A percentile compares a stretch with the other conserved stretches of the same genome.
Evolutionary conservation across 768 basidiomycete species (phyloP).

Genomic region (Pseudohyphozyma bogoriensis): DNA sequence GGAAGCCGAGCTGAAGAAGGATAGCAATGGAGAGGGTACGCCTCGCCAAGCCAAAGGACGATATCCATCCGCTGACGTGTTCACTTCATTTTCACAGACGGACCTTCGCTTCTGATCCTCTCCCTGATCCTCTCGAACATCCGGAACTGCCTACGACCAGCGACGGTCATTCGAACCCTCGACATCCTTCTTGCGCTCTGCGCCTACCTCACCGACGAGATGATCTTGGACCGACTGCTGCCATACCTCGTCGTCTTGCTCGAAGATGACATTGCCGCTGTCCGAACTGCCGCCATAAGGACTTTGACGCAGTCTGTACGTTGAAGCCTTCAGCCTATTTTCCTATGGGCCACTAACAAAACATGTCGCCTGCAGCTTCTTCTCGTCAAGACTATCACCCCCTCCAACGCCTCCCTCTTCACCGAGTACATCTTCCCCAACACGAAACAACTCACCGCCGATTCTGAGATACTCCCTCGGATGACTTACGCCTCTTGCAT

Average conservation of each 20-base stretch:
- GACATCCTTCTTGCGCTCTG: conserved; percentile 72
- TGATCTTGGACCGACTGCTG: conserved; percentile 82
- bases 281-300: conserved; percentile 67
- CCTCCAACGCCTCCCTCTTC: conserved; percentile 54
- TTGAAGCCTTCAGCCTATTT: conserved; percentile 22
- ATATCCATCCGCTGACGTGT: too few species aligned
- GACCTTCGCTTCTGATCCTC: conserved; percentile 77
- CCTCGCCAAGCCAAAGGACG: not conserved
- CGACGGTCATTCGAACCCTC: conserved; percentile 71
- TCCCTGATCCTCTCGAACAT: conserved; percentile 80
- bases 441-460: conserved; percentile 66
- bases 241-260: conserved; percentile 84
- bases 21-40: not conserved
- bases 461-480: conserved; percentile 74
- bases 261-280: conserved; percentile 71
- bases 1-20: too few species aligned
- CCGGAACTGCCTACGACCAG: conserved; percentile 73
- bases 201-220: conserved; percentile 83
- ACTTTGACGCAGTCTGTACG: conserved; percentile 74
- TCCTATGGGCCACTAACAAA: not conserved
- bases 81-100: conserved; percentile 49
- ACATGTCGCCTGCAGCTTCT: conserved; percentile 38
- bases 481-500: conserved; percentile 74
- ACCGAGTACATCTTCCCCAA: conserved; percentile 94
- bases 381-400: conserved; percentile 36